A percentile compares a stretch with the other conserved stretches of the same genome.
Evolutionary conservation across 331 rosid species (phyloP).

Genomic region (Acacia concinna): DNA sequence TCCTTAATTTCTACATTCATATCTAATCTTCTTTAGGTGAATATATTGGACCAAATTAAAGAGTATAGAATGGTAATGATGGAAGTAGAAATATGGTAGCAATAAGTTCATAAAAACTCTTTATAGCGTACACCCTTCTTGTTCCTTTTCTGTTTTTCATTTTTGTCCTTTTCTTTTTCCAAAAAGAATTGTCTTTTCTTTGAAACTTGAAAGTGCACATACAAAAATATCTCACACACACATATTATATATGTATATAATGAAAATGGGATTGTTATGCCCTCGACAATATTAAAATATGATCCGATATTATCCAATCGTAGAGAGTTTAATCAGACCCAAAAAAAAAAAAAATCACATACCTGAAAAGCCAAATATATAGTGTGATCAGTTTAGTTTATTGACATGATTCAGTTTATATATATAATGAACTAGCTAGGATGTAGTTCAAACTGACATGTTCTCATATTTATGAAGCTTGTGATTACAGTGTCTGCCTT

Average conservation of each 20-base stretch:
- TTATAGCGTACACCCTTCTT: not conserved
- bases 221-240: not conserved
- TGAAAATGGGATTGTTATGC: too few species aligned
- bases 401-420: not conserved
- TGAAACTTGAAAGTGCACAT: too few species aligned
- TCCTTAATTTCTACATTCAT: not conserved
- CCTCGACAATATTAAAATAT: too few species aligned
- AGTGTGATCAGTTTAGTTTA: not conserved
- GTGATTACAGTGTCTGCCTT: not conserved
- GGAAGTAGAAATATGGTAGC: constrained; percentile 9
- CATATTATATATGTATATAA: too few species aligned
- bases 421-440: not conserved
- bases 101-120: not conserved
- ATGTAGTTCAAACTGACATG: not conserved
- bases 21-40: constrained; percentile 5
- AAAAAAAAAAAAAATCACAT: not conserved
- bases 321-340: not conserved
- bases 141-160: not conserved
- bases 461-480: constrained; percentile 2
- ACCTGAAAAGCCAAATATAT: not conserved
- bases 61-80: not conserved
- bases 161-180: not conserved
- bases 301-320: too few species aligned
- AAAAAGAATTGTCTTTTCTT: too few species aligned
- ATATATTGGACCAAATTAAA: constrained; percentile 16